These are phyloP conservation scores for Zymoseptoria ardabiliae DNA, from an alignment of 2,329 filamentous ascomycete species.

Conservation along the genomic window DNA sequence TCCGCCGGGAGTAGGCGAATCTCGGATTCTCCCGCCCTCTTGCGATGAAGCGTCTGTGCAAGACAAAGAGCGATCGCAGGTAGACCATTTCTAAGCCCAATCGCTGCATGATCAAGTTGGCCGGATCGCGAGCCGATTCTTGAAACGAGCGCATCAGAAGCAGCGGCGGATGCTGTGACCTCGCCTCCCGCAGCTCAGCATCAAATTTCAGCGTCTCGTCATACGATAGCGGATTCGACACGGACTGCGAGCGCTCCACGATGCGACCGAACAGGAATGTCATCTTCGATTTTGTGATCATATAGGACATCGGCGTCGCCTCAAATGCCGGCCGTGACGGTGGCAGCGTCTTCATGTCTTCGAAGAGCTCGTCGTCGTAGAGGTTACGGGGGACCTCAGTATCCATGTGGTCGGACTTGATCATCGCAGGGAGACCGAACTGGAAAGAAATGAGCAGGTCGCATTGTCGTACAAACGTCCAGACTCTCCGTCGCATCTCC, in stretches of 20 bases:
- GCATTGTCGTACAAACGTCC: slow-evolving; percentile 62
- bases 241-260: slow-evolving; percentile 57
- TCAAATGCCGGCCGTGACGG: slow-evolving; percentile 60
- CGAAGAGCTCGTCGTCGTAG: slow-evolving; percentile 72
- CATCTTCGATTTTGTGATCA: slow-evolving; percentile 66
- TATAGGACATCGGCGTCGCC: slow-evolving; percentile 68
- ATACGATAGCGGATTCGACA: slow-evolving; percentile 52
- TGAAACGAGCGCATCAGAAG: slow-evolving; percentile 69
- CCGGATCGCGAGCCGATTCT: slow-evolving; percentile 63
- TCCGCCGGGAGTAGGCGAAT: slow-evolving; percentile 75
- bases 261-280: slow-evolving; percentile 65
- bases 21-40: slow-evolving; percentile 69
- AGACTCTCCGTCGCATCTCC: slow-evolving; percentile 60
- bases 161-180: slow-evolving; percentile 67
- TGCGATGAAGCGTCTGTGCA: slow-evolving; percentile 82
- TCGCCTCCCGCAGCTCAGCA: slow-evolving; percentile 48
- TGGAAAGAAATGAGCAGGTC: slow-evolving; percentile 75
- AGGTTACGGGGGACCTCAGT: slow-evolving; percentile 69
- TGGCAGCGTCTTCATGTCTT: slow-evolving; percentile 60
- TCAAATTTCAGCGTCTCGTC: slow-evolving; percentile 57
- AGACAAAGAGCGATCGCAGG: slow-evolving; percentile 78
- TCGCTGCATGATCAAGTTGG: slow-evolving; percentile 66
- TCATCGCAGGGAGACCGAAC: slow-evolving; percentile 54
- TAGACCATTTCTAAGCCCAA: slow-evolving; percentile 80
- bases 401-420: slow-evolving; percentile 67